Evolutionary conservation across 345 rosid species (phyloP), one percentile per base, ranked within the genome.

Genomic region (Populus euphratica): DNA sequence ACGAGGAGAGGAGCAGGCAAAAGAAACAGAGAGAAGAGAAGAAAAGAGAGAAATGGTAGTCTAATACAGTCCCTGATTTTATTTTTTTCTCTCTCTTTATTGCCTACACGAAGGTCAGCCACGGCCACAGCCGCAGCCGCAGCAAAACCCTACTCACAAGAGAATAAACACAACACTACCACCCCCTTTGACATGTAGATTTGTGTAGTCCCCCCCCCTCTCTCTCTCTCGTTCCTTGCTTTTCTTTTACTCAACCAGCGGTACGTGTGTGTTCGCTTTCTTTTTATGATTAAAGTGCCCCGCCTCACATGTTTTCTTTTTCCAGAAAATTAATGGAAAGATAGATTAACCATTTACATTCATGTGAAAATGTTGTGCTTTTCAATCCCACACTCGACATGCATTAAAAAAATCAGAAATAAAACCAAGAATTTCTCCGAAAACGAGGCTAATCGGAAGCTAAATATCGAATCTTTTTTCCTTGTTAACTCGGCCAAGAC

Each of bases 1-100:
- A 85, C 96, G 92, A 91, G 90, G 91, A 81, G 78, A 83, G 92
- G 91, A 91, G 90, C 90, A 81, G 80, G 75, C 75, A 18, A 43
- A 61, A 8, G 29, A 39, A 36, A 27, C 6, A 54, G 35, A n/a
- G 35, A 52, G 20, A 25, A 21, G 25, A 33, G 13, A 82, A 73
- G 77, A 71, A 73, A 80, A 76, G 68, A 70, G 59, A 74, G 77
- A 69, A 67, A 71, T 23, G 59, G 56, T 3, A 35, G 17, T 13
- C 5, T 21, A 27, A 47, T 33, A 21, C 2, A 23, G 29, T 33
- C 27, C 2, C 8, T 21, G 38, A 0, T 29, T 20, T 31, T 68
- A 33, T 67, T 44, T 44, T 38, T 54, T 5, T 6, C 56, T 50
- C 38, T 84, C 72, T 80, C 89, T 87, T 88, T 87, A 81, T 73